Evolutionary conservation across 129 eudicot genomes (phyloP), one percentile per base, ranked within the genome.

Genomic region (Chrysanthemum seticuspe): DNA sequence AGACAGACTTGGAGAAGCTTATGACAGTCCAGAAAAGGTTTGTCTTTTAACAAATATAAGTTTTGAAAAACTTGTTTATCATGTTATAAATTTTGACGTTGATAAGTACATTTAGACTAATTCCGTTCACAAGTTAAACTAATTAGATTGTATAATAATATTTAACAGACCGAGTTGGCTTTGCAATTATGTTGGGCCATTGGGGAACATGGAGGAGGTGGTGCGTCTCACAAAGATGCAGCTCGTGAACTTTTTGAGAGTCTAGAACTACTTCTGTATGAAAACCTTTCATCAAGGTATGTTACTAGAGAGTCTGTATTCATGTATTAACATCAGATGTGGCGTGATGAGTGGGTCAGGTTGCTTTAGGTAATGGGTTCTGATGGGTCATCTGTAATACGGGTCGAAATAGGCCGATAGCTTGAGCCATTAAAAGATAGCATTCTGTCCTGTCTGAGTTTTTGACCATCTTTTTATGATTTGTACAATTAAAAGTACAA

Each of bases 151-250:
- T 25, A 58, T 36, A 51, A 58, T 59, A 71, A 25, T 81, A 25
- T 82, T 50, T 71, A 71, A 49, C 84, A 93, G 98, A 82, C 92
- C n/a, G 98, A 94, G 85, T 85, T 94, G 87, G 97, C 97, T 53
- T 78, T 94, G 64, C 98, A 94, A 80, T 75, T 94, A 69, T 90
- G 98, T 78, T 94, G 98, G 98, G 98, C 98, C 45, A 90, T 94
- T 68, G 98, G 98, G 72, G 98, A 94, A 74, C 81, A 94, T 79
- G 98, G 98, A 78, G 98, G 98, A 4, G 98, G 98, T 29, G 96
- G 98, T 21, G 83, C 68, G 25, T 79, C 96, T 74, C 87, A 89
- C 83, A 92, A 89, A 74, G 95, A 92, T 65, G 92, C 85, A 51
- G 96, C 98, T 64, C 95, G 96, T 69, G 96, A 92, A 79, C 98